phyloP scores from a whole-genome alignment of 2,329 filamentous ascomycete species.

The Ophiostoma piceae region DNA sequence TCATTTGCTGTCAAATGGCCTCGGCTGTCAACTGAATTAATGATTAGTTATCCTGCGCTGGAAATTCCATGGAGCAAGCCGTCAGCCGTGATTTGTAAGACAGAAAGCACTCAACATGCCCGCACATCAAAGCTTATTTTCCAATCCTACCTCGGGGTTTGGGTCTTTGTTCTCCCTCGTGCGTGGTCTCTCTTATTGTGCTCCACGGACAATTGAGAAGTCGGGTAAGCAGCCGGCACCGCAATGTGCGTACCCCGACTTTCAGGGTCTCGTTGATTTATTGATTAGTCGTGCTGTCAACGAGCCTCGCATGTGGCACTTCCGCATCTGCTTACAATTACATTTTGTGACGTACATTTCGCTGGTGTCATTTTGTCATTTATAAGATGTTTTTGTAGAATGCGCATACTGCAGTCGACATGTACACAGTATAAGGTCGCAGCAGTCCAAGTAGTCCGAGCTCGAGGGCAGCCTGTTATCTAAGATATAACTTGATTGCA shows the following conservation, averaged over 20 bases:
- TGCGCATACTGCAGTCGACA: not conserved
- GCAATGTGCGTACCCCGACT: not conserved
- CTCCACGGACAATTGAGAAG: no score
- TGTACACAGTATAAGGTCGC: not conserved
- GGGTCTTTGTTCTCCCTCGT: not conserved
- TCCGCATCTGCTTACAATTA: not conserved
- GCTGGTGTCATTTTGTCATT: not conserved
- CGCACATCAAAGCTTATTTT: not conserved
- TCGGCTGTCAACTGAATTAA: not conserved
- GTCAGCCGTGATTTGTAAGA: not conserved
- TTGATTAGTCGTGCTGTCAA: conserved; percentile 1
- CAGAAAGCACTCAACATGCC: not conserved
- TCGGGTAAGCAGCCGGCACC: not conserved
- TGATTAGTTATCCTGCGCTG: not conserved
- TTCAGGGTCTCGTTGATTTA: not conserved
- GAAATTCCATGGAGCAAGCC: not conserved
- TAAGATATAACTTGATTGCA: not conserved
- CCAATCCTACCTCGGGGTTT: not conserved
- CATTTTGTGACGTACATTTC: not conserved
- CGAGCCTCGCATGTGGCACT: not conserved
- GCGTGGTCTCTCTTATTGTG: no score
- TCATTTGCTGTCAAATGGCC: not conserved
- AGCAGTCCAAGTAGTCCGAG: not conserved
- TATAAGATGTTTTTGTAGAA: not conserved
- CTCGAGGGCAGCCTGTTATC: not conserved